Conservation (phyloP, 805 yeast species). For the Teunomyces kruisii region DNA sequence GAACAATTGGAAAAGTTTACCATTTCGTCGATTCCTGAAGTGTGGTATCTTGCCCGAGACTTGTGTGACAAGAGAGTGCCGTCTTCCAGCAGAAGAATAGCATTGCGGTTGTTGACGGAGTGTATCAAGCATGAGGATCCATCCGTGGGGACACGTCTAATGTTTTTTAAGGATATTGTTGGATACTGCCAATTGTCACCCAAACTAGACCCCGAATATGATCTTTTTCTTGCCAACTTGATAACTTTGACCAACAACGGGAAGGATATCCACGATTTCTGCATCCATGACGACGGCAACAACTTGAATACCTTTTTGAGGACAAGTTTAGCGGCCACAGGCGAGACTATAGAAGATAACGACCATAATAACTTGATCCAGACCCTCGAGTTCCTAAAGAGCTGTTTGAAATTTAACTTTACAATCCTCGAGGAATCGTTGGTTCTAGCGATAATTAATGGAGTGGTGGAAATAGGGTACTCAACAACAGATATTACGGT, state of each 20-base stretch:
- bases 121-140: slow-evolving; percentile 59
- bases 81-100: slow-evolving; percentile 38
- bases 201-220: slow-evolving; percentile 49
- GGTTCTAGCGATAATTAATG: slow-evolving; percentile 28
- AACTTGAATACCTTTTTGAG: slow-evolving; percentile 20
- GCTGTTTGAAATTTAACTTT: slow-evolving; percentile 50
- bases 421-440: slow-evolving; percentile 42
- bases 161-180: slow-evolving; percentile 62
- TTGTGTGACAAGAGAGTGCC: slow-evolving; percentile 45
- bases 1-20: slow-evolving; percentile 51
- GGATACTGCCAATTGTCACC: slow-evolving; percentile 37
- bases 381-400: slow-evolving; percentile 35
- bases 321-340: not conserved
- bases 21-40: slow-evolving; percentile 62
- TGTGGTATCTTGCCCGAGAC: slow-evolving; percentile 70
- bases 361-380: slow-evolving; percentile 13
- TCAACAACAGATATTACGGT: slow-evolving; percentile 38
- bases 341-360: slow-evolving; percentile 8
- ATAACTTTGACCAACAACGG: slow-evolving; percentile 52
- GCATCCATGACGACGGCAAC: slow-evolving; percentile 39
- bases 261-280: slow-evolving; percentile 50
- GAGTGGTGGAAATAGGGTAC: slow-evolving; percentile 36
- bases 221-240: slow-evolving; percentile 48
- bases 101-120: slow-evolving; percentile 50
- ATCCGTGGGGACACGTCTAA: slow-evolving; percentile 47